phyloP scores from a whole-genome alignment of 495 filamentous ascomycete genomes.

The Penicillium goetzii region DNA sequence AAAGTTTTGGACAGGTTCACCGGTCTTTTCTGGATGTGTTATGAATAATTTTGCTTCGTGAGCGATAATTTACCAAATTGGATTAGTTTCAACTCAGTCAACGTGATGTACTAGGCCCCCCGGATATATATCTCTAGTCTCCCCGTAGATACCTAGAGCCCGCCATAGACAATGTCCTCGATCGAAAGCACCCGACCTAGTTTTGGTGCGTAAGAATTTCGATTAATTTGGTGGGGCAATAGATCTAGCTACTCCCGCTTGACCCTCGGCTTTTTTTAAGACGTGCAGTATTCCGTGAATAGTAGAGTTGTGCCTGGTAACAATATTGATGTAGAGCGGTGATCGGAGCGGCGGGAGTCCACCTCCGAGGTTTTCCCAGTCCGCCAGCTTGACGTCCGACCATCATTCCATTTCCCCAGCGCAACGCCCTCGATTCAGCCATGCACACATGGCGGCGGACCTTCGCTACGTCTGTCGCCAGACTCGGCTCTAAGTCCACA shows the following conservation, averaged over 20 bases:
- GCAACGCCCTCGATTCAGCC: slow-evolving; percentile 27
- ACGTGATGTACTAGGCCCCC: background rate
- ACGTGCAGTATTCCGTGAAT: background rate
- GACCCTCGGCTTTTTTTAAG: background rate
- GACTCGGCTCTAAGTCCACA: slow-evolving; percentile 32
- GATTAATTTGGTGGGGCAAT: too few species aligned
- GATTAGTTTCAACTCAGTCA: slow-evolving; percentile 9
- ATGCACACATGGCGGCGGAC: slow-evolving; percentile 53
- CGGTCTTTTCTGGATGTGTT: slow-evolving; percentile 1
- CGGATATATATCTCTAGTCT: slow-evolving; percentile 2
- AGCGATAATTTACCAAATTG: slow-evolving; percentile 14
- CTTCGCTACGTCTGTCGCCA: slow-evolving; percentile 45
- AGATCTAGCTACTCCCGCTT: too few species aligned
- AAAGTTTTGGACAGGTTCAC: background rate
- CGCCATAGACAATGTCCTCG: too few species aligned
- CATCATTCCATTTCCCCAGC: slow-evolving; percentile 19
- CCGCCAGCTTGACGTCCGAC: slow-evolving; percentile 25
- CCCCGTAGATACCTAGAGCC: too few species aligned
- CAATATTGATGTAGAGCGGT: background rate
- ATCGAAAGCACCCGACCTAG: too few species aligned
- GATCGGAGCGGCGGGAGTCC: background rate
- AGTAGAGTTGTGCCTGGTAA: background rate
- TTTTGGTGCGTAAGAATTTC: too few species aligned
- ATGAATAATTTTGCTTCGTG: slow-evolving; percentile 1
- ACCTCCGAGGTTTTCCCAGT: slow-evolving; percentile 25